Evolutionary conservation across 345 rosid species (phyloP), one percentile per base, ranked within the genome.

Genomic region (Jatropha curcas): DNA sequence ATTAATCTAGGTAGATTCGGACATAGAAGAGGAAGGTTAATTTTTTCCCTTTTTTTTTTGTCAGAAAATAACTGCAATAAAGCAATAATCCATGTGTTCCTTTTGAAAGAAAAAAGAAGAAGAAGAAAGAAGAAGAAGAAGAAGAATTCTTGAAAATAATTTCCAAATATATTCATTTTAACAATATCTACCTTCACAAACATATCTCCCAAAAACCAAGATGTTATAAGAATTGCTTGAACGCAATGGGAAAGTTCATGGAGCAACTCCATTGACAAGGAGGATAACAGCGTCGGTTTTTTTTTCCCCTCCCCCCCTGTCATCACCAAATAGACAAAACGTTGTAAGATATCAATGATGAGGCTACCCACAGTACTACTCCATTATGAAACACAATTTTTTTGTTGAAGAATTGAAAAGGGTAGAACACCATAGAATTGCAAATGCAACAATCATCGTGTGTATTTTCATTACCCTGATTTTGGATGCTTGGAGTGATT

Each of bases 151-250:
- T 56, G 10, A 31, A 5, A 35, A 28, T n/a, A 55, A 41, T 34
- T 48, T 51, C 7, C 17, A 31, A 45, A 14, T 2, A 39, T 8
- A 8, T 41, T 41, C 45, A 41, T 1, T 41, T 41, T 7, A 1
- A 41, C 7, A 41, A 41, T n/a, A 68, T 13, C 1, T 80, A 90
- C 98, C 98, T 87, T 88, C 78, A 71, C 82, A 88, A 65, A 90
- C 80, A 76, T 90, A 79, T 90, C 89, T 67, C 98, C 97, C 12
- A 92, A 67, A 79, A 94, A 90, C 98, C 98, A 94, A 72, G 98
- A 94, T 62, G 91, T 86, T n/a, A 80, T 88, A 84, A 5, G 89
- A 75, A n/a, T 78, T 86, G 93, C 86, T 94, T 94, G 72, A 90
- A 90, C 92, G n/a, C 93, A 87, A 46, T 94, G 89, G n/a, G n/a